Percentiles rank a stretch among this genome's conserved stretches.
These are phyloP conservation scores for Helichrysum umbraculigerum DNA, from an alignment of 129 eudicot genomes.

Conservation along the genomic window DNA sequence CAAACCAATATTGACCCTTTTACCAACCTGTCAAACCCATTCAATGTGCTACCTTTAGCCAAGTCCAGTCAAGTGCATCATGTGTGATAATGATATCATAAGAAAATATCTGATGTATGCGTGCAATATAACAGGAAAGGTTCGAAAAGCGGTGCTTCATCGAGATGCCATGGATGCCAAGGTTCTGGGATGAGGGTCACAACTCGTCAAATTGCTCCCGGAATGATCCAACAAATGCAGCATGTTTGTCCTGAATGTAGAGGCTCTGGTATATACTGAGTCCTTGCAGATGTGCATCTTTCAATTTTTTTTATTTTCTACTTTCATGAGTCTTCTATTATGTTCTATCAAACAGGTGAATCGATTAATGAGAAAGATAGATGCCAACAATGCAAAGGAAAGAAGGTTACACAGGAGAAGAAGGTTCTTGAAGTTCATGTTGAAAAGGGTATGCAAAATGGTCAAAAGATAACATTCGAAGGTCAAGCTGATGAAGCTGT, in stretches of 20 bases:
- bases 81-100: not conserved
- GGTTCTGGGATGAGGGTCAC: conserved; percentile 70
- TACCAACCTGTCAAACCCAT: not conserved
- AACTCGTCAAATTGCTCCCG: conserved; percentile 60
- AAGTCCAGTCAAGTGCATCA: not conserved
- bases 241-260: conserved; percentile 70
- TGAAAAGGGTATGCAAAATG: conserved; percentile 81
- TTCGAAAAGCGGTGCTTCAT: conserved; percentile 65
- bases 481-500: conserved; percentile 91
- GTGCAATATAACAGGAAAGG: conserved; percentile 59
- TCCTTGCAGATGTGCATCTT: not conserved
- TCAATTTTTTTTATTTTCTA: not conserved
- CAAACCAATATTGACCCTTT: not conserved
- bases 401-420: conserved; percentile 67
- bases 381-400: conserved; percentile 79
- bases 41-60: not conserved
- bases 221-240: conserved; percentile 82
- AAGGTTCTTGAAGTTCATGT: conserved; percentile 66
- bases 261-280: conserved; percentile 58
- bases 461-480: conserved; percentile 57
- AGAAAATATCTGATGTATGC: conserved; percentile 10
- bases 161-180: conserved; percentile 72
- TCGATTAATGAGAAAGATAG: conserved; percentile 60
- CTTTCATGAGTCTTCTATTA: not conserved
- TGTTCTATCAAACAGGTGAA: conserved; percentile 54